Percentiles rank a stretch among this genome's conserved stretches.
phyloP scores from a whole-genome alignment of 768 basidiomycete species.

The Solioccasus polychromus region DNA sequence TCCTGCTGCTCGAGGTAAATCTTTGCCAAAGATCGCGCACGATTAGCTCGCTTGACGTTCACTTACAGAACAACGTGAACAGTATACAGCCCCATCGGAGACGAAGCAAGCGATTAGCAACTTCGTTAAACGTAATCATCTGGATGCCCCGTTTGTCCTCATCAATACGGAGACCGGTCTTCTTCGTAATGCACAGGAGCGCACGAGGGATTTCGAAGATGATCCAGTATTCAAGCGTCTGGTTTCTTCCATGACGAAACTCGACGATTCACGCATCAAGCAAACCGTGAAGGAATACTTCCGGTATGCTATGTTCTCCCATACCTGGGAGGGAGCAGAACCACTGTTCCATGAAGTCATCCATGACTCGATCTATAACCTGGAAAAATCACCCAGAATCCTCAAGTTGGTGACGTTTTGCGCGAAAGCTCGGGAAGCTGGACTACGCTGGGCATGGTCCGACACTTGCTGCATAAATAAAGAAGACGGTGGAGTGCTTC shows the following conservation, averaged over 20 bases:
- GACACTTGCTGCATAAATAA: conserved; percentile 18
- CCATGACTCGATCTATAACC: neutral
- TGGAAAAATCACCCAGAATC: neutral
- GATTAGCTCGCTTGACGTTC: neutral
- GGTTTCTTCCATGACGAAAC: no score
- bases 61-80: conserved; percentile 4
- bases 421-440: neutral
- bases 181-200: neutral
- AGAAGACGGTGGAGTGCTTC: neutral
- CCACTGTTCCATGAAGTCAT: conserved; percentile 1
- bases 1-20: no score
- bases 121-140: no score
- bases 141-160: neutral
- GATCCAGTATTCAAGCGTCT: neutral
- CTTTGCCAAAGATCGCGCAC: no score
- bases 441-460: conserved; percentile 8
- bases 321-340: conserved; percentile 6
- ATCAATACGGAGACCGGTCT: neutral
- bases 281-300: neutral
- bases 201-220: neutral
- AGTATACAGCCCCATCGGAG: no score
- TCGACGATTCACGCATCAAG: no score
- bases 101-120: no score
- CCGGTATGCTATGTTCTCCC: conserved; percentile 6
- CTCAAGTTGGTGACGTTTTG: conserved; percentile 5